phyloP scores from a whole-genome alignment of 768 basidiomycete genomes.

The Glaciozyma martinii region DNA sequence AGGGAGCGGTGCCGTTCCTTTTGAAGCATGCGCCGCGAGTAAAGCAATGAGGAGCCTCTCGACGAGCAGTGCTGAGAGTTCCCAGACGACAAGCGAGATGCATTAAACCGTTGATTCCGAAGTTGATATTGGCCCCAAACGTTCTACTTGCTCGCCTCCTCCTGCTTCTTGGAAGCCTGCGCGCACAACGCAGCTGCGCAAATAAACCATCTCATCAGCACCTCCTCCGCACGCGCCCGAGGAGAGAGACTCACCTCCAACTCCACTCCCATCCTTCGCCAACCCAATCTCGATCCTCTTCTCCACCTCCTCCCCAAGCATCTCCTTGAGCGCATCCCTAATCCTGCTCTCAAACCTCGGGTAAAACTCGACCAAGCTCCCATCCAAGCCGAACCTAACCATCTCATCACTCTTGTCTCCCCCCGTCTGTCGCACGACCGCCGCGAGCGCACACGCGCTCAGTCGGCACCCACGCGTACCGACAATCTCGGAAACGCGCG shows the following conservation, averaged over 20 bases:
- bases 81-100: no score
- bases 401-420: constrained; percentile 39
- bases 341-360: constrained; percentile 71
- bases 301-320: constrained; percentile 76
- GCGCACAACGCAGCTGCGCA: constrained; percentile 28
- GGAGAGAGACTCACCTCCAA: constrained; percentile 62
- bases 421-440: constrained; percentile 74
- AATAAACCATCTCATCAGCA: background rate
- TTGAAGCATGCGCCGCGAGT: background rate
- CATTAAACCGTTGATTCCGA: no score
- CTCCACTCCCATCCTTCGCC: constrained; percentile 95
- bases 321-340: constrained; percentile 58
- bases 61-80: no score
- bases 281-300: constrained; percentile 72
- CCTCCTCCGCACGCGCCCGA: no score
- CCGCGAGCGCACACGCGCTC: constrained; percentile 78
- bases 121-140: no score
- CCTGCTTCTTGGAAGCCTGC: constrained; percentile 25
- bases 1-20: background rate
- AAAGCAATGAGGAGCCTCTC: no score
- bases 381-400: constrained; percentile 82
- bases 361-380: constrained; percentile 87
- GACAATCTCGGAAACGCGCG: constrained; percentile 69
- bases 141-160: background rate
- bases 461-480: constrained; percentile 71